A percentile compares a stretch with the other conserved stretches of the same genome.
Conservation (phyloP, 306 rosid genomes). For the Alnus rubra region DNA sequence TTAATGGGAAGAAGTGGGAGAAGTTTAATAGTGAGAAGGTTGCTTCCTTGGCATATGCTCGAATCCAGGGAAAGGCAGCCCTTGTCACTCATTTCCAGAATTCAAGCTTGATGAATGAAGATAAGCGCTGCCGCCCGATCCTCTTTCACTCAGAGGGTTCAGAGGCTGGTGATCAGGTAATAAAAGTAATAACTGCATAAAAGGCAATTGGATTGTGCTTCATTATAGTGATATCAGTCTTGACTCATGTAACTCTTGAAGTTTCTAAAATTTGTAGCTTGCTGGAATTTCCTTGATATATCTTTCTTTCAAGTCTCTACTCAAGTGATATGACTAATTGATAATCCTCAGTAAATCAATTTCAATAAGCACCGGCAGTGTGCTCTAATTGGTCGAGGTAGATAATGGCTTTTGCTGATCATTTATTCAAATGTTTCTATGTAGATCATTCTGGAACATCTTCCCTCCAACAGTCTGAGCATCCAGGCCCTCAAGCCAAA, state of each 20-base stretch:
- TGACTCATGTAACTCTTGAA: slow-evolving; percentile 3
- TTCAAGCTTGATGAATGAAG: slow-evolving; percentile 99
- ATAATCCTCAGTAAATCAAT: not conserved
- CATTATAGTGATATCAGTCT: not conserved
- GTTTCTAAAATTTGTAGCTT: not conserved
- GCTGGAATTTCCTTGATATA: not conserved
- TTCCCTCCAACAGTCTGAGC: slow-evolving; percentile 58
- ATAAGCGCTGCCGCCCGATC: slow-evolving; percentile 95
- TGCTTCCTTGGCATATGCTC: slow-evolving; percentile 95
- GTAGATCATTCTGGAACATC: slow-evolving; percentile 65
- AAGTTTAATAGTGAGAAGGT: slow-evolving; percentile 98
- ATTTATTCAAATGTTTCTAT: slow-evolving; percentile 16
- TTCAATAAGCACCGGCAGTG: not conserved
- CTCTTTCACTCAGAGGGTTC: slow-evolving; percentile 88
- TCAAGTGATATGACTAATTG: not conserved
- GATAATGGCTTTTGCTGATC: slow-evolving; percentile 1
- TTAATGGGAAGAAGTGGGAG: slow-evolving; percentile 97
- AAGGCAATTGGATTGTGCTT: not conserved
- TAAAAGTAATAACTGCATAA: not conserved
- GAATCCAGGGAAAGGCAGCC: slow-evolving; percentile 94
- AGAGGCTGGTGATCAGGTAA: slow-evolving; percentile 81
- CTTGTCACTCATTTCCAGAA: slow-evolving; percentile 96
- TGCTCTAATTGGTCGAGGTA: not conserved
- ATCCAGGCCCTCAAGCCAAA: slow-evolving; percentile 40
- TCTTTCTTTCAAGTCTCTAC: not conserved